A percentile compares a stretch with the other conserved stretches of the same genome.
Evolutionary conservation across 2,329 filamentous ascomycete genomes (phyloP).

Genomic region (Leptodontidium sp.): DNA sequence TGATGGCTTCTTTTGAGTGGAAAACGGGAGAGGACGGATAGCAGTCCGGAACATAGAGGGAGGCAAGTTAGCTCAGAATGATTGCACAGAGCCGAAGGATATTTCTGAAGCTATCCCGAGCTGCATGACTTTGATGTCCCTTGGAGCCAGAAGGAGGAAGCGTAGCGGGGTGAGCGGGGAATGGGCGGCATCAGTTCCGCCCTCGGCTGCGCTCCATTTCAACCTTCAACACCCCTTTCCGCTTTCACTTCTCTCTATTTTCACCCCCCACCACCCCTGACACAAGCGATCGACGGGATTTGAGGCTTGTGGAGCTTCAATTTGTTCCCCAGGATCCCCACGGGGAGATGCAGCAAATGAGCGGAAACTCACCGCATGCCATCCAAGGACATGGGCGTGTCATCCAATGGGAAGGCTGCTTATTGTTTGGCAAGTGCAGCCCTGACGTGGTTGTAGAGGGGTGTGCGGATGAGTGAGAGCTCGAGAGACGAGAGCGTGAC

Average conservation of each 20-base stretch:
- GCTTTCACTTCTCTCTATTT: not conserved
- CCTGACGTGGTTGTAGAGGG: not conserved
- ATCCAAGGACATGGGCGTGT: not conserved
- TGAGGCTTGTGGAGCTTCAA: constrained; percentile 13
- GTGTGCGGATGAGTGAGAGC: constrained; percentile 9
- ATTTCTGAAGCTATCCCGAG: not conserved
- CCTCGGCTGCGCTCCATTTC: not conserved
- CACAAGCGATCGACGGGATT: not conserved
- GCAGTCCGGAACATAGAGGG: constrained; percentile 1
- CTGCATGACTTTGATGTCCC: not conserved
- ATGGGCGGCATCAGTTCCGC: constrained; percentile 3
- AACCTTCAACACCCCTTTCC: not conserved
- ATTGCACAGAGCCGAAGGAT: constrained; percentile 5
- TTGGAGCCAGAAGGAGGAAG: not conserved
- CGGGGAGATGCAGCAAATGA: constrained; percentile 10
- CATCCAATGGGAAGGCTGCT: constrained; percentile 12
- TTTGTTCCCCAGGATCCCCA: constrained; percentile 7
- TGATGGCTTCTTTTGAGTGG: not conserved
- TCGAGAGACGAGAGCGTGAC: not conserved
- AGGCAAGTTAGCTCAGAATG: not conserved
- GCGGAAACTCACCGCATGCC: constrained; percentile 3
- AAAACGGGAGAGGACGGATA: not conserved
- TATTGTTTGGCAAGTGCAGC: constrained; percentile 11
- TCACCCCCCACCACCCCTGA: not conserved
- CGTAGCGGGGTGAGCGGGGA: constrained; percentile 6